Conservation (phyloP, 2,329 filamentous ascomycete genomes). For the Lasiodiplodia hormozganensis region DNA sequence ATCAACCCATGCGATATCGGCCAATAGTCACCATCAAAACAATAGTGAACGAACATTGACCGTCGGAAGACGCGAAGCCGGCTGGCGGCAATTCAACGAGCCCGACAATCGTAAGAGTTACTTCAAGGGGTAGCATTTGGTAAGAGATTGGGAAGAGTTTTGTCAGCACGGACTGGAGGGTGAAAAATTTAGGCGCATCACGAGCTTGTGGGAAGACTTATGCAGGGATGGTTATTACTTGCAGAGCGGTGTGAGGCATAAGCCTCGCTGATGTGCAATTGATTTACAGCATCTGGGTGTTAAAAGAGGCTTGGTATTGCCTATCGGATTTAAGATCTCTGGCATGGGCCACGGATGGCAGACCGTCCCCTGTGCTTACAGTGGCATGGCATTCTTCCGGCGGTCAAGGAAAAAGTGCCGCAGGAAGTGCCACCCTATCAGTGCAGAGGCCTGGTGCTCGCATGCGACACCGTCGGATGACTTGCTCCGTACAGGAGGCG, state of each 20-base stretch:
- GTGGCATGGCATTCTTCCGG: conserved; percentile 4
- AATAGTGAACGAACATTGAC: background rate
- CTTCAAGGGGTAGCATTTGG: conserved; percentile 16
- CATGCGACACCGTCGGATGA: conserved; percentile 11
- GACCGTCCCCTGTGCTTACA: background rate
- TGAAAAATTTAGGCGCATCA: conserved; percentile 18
- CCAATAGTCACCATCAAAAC: background rate
- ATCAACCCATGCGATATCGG: conserved; percentile 23
- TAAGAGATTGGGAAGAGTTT: conserved; percentile 16
- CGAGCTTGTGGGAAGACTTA: conserved; percentile 19
- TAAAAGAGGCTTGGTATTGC: conserved; percentile 1
- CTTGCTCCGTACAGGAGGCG: conserved; percentile 14
- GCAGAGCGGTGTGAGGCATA: conserved; percentile 22
- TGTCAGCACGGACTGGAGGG: conserved; percentile 12
- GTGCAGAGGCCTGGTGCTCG: background rate
- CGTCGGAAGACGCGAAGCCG: background rate
- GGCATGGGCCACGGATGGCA: background rate
- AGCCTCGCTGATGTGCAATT: conserved; percentile 20
- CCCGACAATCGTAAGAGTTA: conserved; percentile 3
- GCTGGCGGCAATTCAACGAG: background rate
- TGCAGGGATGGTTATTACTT: conserved; percentile 22
- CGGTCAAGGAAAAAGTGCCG: conserved; percentile 9
- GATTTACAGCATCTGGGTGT: conserved; percentile 13
- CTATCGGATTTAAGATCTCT: background rate
- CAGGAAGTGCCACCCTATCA: conserved; percentile 6